Base-by-base conservation (phyloP, 306 rosid species). In the Dalbergia cultrata region DNA sequence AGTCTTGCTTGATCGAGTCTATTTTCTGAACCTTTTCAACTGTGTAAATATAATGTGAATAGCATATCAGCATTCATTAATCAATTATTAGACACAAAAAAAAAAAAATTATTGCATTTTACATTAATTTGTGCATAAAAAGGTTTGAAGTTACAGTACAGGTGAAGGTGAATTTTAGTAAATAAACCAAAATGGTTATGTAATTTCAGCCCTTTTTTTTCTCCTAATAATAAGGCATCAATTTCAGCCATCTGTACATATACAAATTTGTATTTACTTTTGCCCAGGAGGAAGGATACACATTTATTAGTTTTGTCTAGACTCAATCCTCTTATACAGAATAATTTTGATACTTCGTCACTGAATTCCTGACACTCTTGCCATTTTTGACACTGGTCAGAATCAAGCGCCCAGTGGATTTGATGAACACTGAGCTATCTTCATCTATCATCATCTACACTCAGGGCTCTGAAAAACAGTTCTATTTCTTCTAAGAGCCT, bases 401-500 rank as follows among this genome's bases (percentile, higher is more conserved):
- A 82, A 50, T 39, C 52, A 70, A 70, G 62, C 18, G 41, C 66
- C 33, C 59, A 60, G 13, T 19, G 79, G 72, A 70, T 63, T 73
- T 31, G 52, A 72, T 77, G 56, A 63, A 18, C 56, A 43, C 74
- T 8, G 4, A 43, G 63, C 63, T 63, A 69, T 52, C 71, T 74
- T 54, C 71, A 70, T 76, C 76, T 70, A 59, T 64, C 63, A 69
- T 86, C 81, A 74, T 90, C 82, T 74, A 52, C 86, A 52, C 86
- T 77, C 82, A 81, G 82, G 67, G 88, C 72, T 75, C 85, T 91
- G 13, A 86, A 86, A 90, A 88, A 85, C 78, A 79, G 68, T 81
- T 93, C 96, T 57, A 90, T 91, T 88, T 93, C 97, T 82, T 86
- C 89, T 13, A 86, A 80, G 75, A 91, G 80, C 59, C 77, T 84